phyloP scores from a whole-genome alignment of 1,284 basidiomycete species.

The Tilletiaria anomala region DNA sequence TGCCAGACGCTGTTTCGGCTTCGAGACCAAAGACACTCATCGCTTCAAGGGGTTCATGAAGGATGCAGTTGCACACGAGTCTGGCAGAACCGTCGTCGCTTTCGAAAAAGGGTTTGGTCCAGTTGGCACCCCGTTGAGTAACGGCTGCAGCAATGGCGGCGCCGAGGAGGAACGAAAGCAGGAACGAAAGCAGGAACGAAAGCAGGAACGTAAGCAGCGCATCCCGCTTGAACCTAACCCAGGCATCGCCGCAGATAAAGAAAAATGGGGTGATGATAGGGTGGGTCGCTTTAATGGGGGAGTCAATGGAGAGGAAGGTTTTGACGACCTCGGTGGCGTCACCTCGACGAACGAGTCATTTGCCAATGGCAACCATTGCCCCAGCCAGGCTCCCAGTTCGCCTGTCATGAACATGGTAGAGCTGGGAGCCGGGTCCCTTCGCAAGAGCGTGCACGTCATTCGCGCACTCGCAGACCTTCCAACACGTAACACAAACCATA shows the following conservation, averaged over 20 bases:
- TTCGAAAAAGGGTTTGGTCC: too few species aligned
- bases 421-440: constrained; percentile 41
- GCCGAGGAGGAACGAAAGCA: too few species aligned
- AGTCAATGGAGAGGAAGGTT: constrained; percentile 46
- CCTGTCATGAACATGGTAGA: constrained; percentile 13
- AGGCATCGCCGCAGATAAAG: constrained; percentile 28
- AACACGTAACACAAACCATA: background rate
- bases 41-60: too few species aligned
- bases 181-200: constrained; percentile 3
- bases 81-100: too few species aligned
- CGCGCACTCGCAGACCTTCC: constrained; percentile 49
- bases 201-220: constrained; percentile 8
- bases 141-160: too few species aligned
- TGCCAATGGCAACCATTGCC: background rate
- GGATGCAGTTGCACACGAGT: too few species aligned
- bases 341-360: background rate
- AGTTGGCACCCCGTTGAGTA: too few species aligned
- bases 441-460: constrained; percentile 65
- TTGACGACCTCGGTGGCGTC: constrained; percentile 42
- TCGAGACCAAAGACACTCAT: constrained; percentile 11
- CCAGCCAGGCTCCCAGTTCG: constrained; percentile 6
- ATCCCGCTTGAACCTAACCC: background rate
- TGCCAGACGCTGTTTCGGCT: constrained; percentile 42
- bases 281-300: constrained; percentile 57
- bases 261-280: constrained; percentile 49